phyloP scores from a whole-genome alignment of 129 eudicot genomes.

The Ambrosia trifida region DNA sequence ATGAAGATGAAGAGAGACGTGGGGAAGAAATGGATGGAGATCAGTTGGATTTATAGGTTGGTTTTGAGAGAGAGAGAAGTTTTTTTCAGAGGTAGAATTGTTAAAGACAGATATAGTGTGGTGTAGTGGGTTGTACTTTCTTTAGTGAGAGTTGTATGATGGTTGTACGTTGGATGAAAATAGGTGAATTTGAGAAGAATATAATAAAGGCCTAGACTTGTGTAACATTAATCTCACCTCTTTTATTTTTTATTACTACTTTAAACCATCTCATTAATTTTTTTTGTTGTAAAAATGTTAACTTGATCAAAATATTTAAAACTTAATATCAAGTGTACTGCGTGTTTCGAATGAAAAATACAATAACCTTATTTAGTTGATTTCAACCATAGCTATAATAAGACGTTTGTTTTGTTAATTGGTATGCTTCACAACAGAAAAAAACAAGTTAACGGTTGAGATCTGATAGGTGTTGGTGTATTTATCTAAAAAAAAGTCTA shows the following conservation, averaged over 20 bases:
- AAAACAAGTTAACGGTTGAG: too few species aligned
- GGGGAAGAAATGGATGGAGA: slow-evolving; percentile 11
- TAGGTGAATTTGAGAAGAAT: slow-evolving; percentile 34
- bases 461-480: too few species aligned
- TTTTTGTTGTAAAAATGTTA: too few species aligned
- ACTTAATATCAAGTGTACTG: too few species aligned
- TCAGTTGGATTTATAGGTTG: slow-evolving; percentile 11
- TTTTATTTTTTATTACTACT: background rate
- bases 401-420: too few species aligned
- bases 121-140: background rate
- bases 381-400: too few species aligned
- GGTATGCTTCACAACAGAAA: too few species aligned
- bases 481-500: too few species aligned
- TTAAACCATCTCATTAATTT: background rate
- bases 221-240: slow-evolving; percentile 17
- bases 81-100: slow-evolving; percentile 12
- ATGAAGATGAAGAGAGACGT: background rate
- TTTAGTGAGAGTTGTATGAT: background rate
- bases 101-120: background rate
- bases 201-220: slow-evolving; percentile 18
- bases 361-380: too few species aligned
- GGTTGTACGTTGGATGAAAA: background rate
- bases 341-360: too few species aligned
- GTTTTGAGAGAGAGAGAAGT: slow-evolving; percentile 16
- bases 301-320: too few species aligned